Base-by-base conservation (phyloP, 768 basidiomycete genomes). In the Tulasnella sp. region DNA sequence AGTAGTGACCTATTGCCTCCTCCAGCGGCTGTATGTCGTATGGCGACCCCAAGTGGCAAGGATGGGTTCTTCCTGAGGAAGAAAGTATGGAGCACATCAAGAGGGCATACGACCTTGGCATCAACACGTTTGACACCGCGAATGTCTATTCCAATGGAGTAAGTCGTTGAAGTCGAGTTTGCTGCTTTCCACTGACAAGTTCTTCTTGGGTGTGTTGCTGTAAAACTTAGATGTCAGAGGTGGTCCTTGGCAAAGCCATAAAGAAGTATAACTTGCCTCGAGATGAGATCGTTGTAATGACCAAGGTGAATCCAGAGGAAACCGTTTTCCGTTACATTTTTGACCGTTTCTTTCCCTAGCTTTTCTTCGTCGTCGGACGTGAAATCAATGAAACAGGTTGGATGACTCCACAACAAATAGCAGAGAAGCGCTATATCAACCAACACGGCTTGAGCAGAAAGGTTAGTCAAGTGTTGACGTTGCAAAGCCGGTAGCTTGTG, bases 261-360 rank as follows among this genome's bases (percentile, higher is more conserved):
- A 81, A 79, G 58, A 83, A 2, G 34, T 16, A 35, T 35, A 35
- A 35, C 16, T 16, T 35, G 16, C 67, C 69, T 0, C 61, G 71
- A 13, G 78, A 80, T 12, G 75, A 79, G 57, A 76, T 86, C 39
- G 83, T 88, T 10, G 73, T 87, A 12, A 72, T 86, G 69, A 84
- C 84, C 47, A 87, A 88, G 67, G 77, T 75, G 12, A 35, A 16
- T 12, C 34, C 12, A 12, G 12, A 12, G 34, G 34, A 35, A 16
- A 16, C 12, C 34, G 16, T 35, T 12, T 12, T 12, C 16, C 12
- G 34, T 35, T 12, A 12, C 34, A 12, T 35, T 16, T 16, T 35
- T 12, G 34, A 12, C 34, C 34, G 34, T 35, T 12, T 35, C 34
- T 16, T n/a, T n/a, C n/a, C n/a, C n/a, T n/a, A n/a, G n/a, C n/a